A percentile compares a stretch with the other conserved stretches of the same genome.
Conservation (phyloP, 768 basidiomycete species). For the Russula abietina region DNA sequence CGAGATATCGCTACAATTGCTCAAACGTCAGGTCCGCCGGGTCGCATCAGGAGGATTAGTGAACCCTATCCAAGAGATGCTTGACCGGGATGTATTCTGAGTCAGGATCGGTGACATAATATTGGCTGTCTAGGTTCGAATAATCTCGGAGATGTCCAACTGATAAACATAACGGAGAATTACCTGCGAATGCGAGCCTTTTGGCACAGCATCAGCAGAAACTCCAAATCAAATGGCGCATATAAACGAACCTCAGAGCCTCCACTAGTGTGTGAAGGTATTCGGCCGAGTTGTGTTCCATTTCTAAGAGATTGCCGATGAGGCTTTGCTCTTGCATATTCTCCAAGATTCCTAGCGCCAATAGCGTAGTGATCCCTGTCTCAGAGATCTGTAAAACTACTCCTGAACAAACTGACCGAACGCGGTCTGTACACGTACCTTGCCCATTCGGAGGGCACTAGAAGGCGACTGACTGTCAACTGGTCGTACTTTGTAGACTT, state of each 20-base stretch:
- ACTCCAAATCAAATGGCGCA: background rate
- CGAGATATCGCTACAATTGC: conserved; percentile 68
- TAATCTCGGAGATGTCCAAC: background rate
- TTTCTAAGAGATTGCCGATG: conserved; percentile 59
- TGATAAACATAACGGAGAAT: conserved; percentile 17
- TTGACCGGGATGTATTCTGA: conserved; percentile 70
- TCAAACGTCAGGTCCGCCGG: background rate
- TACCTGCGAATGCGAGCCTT: conserved; percentile 66
- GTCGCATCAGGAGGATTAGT: background rate
- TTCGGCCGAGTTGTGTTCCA: conserved; percentile 86
- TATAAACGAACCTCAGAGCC: conserved; percentile 56
- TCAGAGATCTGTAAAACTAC: background rate
- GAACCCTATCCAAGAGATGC: conserved; percentile 78
- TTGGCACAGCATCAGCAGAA: conserved; percentile 2
- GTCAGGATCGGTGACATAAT: conserved; percentile 91
- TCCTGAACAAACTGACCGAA: background rate
- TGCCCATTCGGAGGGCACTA: conserved; percentile 95
- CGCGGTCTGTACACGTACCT: conserved; percentile 39
- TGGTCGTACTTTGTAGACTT: background rate
- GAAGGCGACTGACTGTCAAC: background rate
- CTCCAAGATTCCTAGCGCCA: conserved; percentile 92
- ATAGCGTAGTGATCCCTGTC: conserved; percentile 78
- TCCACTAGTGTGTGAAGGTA: conserved; percentile 88
- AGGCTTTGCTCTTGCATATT: conserved; percentile 70
- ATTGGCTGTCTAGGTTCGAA: conserved; percentile 58